Evolutionary conservation across 2,329 filamentous ascomycete genomes (phyloP).

Genomic region (Fusarium burgessii): DNA sequence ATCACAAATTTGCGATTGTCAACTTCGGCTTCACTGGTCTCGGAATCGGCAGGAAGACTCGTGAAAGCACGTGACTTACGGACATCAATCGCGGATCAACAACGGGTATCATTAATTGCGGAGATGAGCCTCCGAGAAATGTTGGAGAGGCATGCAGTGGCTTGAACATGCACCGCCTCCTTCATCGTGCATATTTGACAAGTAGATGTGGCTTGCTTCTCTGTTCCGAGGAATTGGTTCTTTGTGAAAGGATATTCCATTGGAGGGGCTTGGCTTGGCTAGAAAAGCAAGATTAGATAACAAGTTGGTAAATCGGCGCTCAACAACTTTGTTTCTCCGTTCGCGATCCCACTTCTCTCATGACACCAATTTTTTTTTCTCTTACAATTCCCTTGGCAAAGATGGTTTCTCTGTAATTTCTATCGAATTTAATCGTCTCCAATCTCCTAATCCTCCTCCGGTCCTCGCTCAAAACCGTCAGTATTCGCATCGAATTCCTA

Average conservation of each 20-base stretch:
- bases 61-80: slow-evolving; percentile 40
- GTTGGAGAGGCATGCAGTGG: slow-evolving; percentile 3
- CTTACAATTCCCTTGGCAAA: slow-evolving; percentile 26
- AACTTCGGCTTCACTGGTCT: slow-evolving; percentile 46
- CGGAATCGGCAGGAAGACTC: slow-evolving; percentile 44
- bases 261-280: slow-evolving; percentile 40
- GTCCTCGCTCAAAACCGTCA: not conserved
- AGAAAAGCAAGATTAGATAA: slow-evolving; percentile 45
- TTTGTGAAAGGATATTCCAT: slow-evolving; percentile 19
- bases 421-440: not conserved
- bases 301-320: slow-evolving; percentile 40
- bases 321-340: slow-evolving; percentile 45
- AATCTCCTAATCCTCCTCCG: not conserved
- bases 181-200: not conserved
- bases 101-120: slow-evolving; percentile 28
- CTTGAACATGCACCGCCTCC: slow-evolving; percentile 24
- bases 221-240: slow-evolving; percentile 26
- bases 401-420: slow-evolving; percentile 35
- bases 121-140: slow-evolving; percentile 25
- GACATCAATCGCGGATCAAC: slow-evolving; percentile 29
- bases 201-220: slow-evolving; percentile 6
- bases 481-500: slow-evolving; percentile 18
- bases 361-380: slow-evolving; percentile 30
- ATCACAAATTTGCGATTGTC: slow-evolving; percentile 47
- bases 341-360: slow-evolving; percentile 41